Conservation (phyloP, 2,329 filamentous ascomycete species). For the Colletotrichum tanaceti region DNA sequence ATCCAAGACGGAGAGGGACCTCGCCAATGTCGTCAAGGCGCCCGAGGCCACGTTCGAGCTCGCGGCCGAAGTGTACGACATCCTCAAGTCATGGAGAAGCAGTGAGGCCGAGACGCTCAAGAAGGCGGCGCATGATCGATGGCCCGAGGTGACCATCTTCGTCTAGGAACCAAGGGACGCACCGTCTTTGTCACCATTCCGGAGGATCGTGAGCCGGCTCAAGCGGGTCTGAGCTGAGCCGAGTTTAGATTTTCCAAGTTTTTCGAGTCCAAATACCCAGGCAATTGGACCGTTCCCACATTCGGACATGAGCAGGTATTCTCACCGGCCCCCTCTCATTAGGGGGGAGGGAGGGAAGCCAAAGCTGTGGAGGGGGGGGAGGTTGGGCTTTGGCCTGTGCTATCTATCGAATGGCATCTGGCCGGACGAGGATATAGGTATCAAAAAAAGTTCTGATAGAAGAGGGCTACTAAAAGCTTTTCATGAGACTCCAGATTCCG, state of each 20-base stretch:
- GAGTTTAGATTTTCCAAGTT: not conserved
- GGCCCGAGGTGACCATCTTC: slow-evolving; percentile 62
- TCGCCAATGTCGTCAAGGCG: slow-evolving; percentile 68
- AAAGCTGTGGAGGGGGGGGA: too few species aligned
- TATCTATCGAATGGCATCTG: not conserved
- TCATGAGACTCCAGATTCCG: slow-evolving; percentile 31
- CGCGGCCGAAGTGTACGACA: slow-evolving; percentile 60
- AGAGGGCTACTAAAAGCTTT: slow-evolving; percentile 34
- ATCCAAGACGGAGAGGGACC: slow-evolving; percentile 68
- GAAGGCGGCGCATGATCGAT: slow-evolving; percentile 61
- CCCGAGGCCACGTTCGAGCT: slow-evolving; percentile 65
- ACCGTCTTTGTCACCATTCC: not conserved
- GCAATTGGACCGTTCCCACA: not conserved
- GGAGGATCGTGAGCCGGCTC: not conserved
- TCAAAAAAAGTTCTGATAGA: slow-evolving; percentile 39
- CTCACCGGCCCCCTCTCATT: not conserved
- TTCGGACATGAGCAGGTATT: slow-evolving; percentile 1
- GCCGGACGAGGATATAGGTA: slow-evolving; percentile 25
- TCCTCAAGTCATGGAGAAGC: slow-evolving; percentile 63
- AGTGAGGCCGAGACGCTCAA: slow-evolving; percentile 60
- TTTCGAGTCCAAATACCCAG: slow-evolving; percentile 17
- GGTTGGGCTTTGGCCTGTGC: slow-evolving; percentile 3
- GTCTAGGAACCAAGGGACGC: slow-evolving; percentile 43
- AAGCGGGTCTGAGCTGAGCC: slow-evolving; percentile 4
- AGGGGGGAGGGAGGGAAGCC: slow-evolving; percentile 11